Percentiles rank a stretch among this genome's conserved stretches.
phyloP scores from a whole-genome alignment of 192 early-diverging fungal genomes.

The Coemansia sp. region DNA sequence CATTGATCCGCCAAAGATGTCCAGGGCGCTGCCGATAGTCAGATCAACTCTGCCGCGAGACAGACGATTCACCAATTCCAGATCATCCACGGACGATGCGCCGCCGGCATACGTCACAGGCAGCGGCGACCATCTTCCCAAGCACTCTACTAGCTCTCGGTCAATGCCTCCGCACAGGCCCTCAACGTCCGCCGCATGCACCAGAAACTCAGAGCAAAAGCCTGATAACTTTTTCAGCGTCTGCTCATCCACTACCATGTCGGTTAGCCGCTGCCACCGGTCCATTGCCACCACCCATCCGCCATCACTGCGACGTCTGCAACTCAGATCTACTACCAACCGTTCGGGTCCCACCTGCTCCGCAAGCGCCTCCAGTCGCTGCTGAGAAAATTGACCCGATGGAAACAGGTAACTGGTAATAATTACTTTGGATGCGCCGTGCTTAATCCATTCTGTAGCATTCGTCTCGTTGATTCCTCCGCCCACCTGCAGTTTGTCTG shows the following conservation, averaged over 20 bases:
- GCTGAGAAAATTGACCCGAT: slow-evolving; percentile 63
- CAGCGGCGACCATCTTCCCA: slow-evolving; percentile 83
- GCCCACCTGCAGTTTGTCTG: slow-evolving; percentile 85
- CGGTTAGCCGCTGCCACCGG: slow-evolving; percentile 95
- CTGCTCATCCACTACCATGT: slow-evolving; percentile 72
- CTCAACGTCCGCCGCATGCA: slow-evolving; percentile 98
- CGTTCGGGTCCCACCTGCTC: slow-evolving; percentile 56
- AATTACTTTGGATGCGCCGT: slow-evolving; percentile 92
- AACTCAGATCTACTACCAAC: slow-evolving; percentile 73
- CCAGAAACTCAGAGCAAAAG: slow-evolving; percentile 85
- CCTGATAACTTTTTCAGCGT: slow-evolving; percentile 58
- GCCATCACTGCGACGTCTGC: slow-evolving; percentile 57
- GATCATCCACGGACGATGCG: slow-evolving; percentile 59
- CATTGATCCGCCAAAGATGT: slow-evolving; percentile 91
- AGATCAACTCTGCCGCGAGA: slow-evolving; percentile 86
- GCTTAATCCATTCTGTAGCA: slow-evolving; percentile 81
- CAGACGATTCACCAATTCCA: slow-evolving; percentile 74
- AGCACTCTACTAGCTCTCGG: slow-evolving; percentile 69
- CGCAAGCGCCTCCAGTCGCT: slow-evolving; percentile 58
- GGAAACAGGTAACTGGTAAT: slow-evolving; percentile 96
- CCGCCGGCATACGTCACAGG: slow-evolving; percentile 97
- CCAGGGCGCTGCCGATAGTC: slow-evolving; percentile 93
- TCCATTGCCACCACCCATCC: slow-evolving; percentile 97
- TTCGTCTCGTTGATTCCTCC: slow-evolving; percentile 91
- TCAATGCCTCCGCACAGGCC: slow-evolving; percentile 95